A percentile compares a stretch with the other conserved stretches of the same genome.
These are phyloP conservation scores for Pseudodiploospora longispora DNA, from an alignment of 2,329 filamentous ascomycete species.

Conservation along the genomic window DNA sequence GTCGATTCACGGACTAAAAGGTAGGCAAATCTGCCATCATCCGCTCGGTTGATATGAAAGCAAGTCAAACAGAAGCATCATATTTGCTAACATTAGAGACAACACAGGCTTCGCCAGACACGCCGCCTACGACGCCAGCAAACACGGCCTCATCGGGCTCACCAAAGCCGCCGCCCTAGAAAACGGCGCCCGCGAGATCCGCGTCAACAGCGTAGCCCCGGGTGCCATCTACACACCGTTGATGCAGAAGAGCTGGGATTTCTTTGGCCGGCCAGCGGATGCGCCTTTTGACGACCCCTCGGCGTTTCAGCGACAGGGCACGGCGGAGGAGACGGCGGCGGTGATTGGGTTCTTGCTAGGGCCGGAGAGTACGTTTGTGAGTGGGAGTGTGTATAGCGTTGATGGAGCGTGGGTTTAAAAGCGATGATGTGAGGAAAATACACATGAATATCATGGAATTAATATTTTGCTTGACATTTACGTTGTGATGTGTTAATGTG, in stretches of 20 bases:
- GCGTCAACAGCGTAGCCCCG: constrained; percentile 36
- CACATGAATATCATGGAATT: too few relatives aligned
- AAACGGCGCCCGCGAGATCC: constrained; percentile 32
- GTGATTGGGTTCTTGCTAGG: constrained; percentile 41
- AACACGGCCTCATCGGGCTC: constrained; percentile 26
- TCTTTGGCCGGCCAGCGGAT: constrained; percentile 20
- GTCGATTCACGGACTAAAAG: constrained; percentile 39
- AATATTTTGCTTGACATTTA: too few relatives aligned
- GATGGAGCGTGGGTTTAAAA: constrained; percentile 32
- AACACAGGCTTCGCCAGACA: constrained; percentile 21
- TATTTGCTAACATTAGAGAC: neutral
- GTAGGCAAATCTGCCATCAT: constrained; percentile 7
- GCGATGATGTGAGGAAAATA: neutral
- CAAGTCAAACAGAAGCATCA: neutral
- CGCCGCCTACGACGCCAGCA: constrained; percentile 26
- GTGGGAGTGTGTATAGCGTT: constrained; percentile 35
- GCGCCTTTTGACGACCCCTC: constrained; percentile 34
- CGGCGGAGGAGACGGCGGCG: constrained; percentile 37
- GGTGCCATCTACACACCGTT: constrained; percentile 41
- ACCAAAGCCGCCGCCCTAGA: constrained; percentile 24
- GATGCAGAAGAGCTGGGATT: constrained; percentile 35
- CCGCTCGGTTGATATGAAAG: neutral
- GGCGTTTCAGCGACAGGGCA: constrained; percentile 35
- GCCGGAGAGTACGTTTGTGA: constrained; percentile 38
- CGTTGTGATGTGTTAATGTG: too few relatives aligned